Conservation (phyloP, 2,329 filamentous ascomycete genomes). For the Aquanectria penicillioides region DNA sequence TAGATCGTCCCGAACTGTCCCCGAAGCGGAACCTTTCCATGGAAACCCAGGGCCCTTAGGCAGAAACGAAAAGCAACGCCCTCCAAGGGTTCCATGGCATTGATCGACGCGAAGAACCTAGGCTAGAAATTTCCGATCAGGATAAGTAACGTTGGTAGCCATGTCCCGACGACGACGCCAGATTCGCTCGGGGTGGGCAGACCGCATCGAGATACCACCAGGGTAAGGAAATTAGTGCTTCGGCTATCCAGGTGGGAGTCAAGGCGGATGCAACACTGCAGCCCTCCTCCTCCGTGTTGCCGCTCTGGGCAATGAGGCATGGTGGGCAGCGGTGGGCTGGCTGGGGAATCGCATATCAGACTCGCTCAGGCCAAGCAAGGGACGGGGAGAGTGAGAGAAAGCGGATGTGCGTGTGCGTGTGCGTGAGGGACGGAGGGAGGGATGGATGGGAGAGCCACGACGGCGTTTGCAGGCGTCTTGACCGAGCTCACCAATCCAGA, state of each 20-base stretch:
- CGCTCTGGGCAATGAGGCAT: no score
- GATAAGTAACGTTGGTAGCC: neutral
- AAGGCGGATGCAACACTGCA: slow-evolving; percentile 14
- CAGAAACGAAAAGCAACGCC: slow-evolving; percentile 7
- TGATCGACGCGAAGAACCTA: slow-evolving; percentile 21
- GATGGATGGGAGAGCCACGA: no score
- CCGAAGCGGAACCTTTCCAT: no score
- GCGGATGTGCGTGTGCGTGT: no score
- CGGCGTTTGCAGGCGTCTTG: neutral
- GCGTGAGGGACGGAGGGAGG: no score
- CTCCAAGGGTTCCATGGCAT: slow-evolving; percentile 4
- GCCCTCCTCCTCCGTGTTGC: no score
- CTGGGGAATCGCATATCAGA: no score
- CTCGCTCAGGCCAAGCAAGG: no score
- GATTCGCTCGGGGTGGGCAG: slow-evolving; percentile 20
- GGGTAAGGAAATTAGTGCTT: slow-evolving; percentile 24
- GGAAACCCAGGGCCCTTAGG: neutral
- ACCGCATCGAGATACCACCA: slow-evolving; percentile 23
- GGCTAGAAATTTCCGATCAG: slow-evolving; percentile 24
- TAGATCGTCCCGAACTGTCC: no score
- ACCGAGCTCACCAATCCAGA: neutral
- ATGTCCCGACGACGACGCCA: slow-evolving; percentile 11
- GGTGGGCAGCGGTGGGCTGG: no score
- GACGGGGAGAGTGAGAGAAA: no score
- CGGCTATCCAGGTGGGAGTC: slow-evolving; percentile 21